phyloP scores from a whole-genome alignment of 139 green algal genomes.

The Edaphochlamys debaryana region DNA sequence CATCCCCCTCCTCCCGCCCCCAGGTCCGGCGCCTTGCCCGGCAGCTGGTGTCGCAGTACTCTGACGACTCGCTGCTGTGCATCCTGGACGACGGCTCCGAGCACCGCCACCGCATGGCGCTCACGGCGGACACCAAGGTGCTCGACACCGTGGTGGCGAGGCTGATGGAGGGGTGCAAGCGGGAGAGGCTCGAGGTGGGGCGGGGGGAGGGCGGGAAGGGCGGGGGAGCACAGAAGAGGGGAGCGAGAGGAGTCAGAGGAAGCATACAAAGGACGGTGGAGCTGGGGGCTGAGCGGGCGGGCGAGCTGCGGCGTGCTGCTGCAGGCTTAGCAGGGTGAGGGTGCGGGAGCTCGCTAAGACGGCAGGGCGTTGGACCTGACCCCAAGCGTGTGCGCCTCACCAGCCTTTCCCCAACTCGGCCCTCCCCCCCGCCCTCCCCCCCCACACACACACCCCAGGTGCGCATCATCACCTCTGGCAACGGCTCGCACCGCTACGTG shows the following conservation, averaged over 20 bases:
- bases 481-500: slow-evolving; percentile 82
- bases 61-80: slow-evolving; percentile 31
- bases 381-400: too few species aligned
- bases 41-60: slow-evolving; percentile 49
- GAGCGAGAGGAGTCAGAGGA: not conserved
- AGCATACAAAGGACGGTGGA: too few species aligned
- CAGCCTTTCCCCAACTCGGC: too few species aligned
- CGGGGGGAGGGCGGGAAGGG: not conserved
- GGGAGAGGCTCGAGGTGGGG: slow-evolving; percentile 50
- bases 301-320: too few species aligned
- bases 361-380: too few species aligned
- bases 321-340: too few species aligned
- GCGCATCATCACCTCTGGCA: slow-evolving; percentile 79
- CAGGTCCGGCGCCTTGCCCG: slow-evolving; percentile 32
- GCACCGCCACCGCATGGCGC: slow-evolving; percentile 89
- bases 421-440: too few species aligned
- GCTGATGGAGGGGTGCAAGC: slow-evolving; percentile 35
- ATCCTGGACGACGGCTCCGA: slow-evolving; percentile 87
- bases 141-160: slow-evolving; percentile 14
- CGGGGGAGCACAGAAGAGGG: not conserved
- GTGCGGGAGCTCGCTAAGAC: too few species aligned
- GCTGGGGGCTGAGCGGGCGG: too few species aligned
- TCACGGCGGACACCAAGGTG: slow-evolving; percentile 58
- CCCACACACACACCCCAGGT: slow-evolving; percentile 39
- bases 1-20: too few species aligned